Conservation (phyloP, 768 basidiomycete genomes). For the Leucogyrophana mollusca region DNA sequence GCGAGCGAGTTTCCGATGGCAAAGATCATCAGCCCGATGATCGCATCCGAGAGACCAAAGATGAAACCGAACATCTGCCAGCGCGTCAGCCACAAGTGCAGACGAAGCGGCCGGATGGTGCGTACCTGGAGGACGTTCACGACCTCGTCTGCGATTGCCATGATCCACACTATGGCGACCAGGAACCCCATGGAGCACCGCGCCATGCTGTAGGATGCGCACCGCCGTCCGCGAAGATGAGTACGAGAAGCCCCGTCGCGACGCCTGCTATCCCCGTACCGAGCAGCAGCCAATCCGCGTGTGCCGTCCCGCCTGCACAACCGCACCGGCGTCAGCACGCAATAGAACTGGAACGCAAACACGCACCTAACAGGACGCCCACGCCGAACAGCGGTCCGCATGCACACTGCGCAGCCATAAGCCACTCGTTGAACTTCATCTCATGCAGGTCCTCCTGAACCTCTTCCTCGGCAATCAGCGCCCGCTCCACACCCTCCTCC, state of each 20-base stretch:
- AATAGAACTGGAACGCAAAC: not conserved
- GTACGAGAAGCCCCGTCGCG: slow-evolving; percentile 51
- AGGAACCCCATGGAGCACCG: slow-evolving; percentile 91
- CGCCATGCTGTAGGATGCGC: slow-evolving; percentile 55
- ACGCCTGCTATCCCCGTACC: slow-evolving; percentile 56
- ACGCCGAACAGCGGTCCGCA: slow-evolving; percentile 80
- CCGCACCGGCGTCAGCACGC: slow-evolving; percentile 2
- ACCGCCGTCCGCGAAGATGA: slow-evolving; percentile 60
- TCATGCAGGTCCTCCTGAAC: slow-evolving; percentile 69
- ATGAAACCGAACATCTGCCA: slow-evolving; percentile 95
- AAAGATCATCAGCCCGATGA: slow-evolving; percentile 95
- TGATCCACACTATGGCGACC: slow-evolving; percentile 94
- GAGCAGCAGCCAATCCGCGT: slow-evolving; percentile 51
- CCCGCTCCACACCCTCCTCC: slow-evolving; percentile 73
- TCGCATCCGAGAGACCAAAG: slow-evolving; percentile 94
- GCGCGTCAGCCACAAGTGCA: too few species aligned
- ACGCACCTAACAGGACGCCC: slow-evolving; percentile 75
- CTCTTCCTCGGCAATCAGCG: slow-evolving; percentile 72
- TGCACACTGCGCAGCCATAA: slow-evolving; percentile 82
- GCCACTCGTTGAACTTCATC: slow-evolving; percentile 71
- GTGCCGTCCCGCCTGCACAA: slow-evolving; percentile 41
- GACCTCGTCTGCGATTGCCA: slow-evolving; percentile 96
- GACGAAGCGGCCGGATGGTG: slow-evolving; percentile 94
- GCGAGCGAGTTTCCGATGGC: slow-evolving; percentile 96
- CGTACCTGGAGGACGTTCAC: slow-evolving; percentile 87